Evolutionary conservation across 2,329 filamentous ascomycete genomes (phyloP), one percentile per base, ranked within the genome.

Genomic region (Dendrostoma leiphaemia): DNA sequence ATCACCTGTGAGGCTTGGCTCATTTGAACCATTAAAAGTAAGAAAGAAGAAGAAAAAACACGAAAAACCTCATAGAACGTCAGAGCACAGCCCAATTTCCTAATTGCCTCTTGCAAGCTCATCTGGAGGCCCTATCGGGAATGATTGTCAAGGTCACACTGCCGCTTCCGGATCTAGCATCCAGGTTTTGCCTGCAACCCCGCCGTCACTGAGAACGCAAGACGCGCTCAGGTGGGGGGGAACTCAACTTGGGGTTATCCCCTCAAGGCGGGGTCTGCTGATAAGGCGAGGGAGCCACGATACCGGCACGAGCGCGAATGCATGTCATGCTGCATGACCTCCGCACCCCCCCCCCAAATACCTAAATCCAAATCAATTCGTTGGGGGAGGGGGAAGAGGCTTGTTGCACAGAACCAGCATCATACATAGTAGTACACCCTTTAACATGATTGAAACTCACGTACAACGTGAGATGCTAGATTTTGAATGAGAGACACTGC

Each of bases 201-300:
- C 44, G 44, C 44, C 34, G 44, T n/a, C n/a, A n/a, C n/a, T n/a
- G 19, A 31, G 29, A 19, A n/a, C 26, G 9, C 10, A 28, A n/a
- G 29, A 32, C 19, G 34, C 17, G 29, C 15, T 13, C 41, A 31
- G 41, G 41, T 45, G 41, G 41, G n/a, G 41, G 41, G n/a, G n/a
- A n/a, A n/a, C n/a, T n/a, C n/a, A 21, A 32, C 6, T 24, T 13
- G 9, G 28, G 44, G 28, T 10, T 21, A 29, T 12, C 26, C 10
- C 21, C n/a, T n/a, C n/a, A n/a, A 29, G 28, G 44, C 28, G 44
- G 44, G 28, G 44, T 34, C 44, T 34, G 26, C 44, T 46, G 44
- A 46, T 32, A 46, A 32, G n/a, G n/a, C n/a, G n/a, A n/a, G n/a
- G n/a, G 44, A 24, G 29, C 44, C 44, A 46, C 44, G 44, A 46